Conservation (phyloP, 2,329 filamentous ascomycete genomes). For the Lecanosticta acicola region DNA sequence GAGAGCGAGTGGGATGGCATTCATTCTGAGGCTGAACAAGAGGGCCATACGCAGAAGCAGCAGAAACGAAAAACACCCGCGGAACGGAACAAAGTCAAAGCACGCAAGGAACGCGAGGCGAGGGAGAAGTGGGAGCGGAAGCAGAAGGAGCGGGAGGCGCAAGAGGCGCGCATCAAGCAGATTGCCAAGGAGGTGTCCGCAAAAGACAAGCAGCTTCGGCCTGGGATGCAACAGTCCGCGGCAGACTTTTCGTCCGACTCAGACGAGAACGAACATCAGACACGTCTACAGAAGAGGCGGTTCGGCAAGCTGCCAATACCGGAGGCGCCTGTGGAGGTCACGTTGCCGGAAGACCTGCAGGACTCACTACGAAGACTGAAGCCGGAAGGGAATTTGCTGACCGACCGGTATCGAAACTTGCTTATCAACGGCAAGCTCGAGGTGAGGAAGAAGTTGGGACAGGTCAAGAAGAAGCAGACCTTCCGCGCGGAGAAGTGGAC, state of each 20-base stretch:
- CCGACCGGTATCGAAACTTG: conserved; percentile 85
- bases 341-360: conserved; percentile 46
- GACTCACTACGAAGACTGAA: conserved; percentile 54
- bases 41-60: conserved; percentile 61
- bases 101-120: conserved; percentile 81
- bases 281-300: conserved; percentile 58
- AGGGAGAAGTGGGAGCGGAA: conserved; percentile 68
- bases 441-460: conserved; percentile 68
- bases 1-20: conserved; percentile 71
- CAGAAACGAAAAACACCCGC: conserved; percentile 78
- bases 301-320: conserved; percentile 70
- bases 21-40: conserved; percentile 52
- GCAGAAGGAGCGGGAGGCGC: conserved; percentile 65
- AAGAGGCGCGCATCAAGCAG: conserved; percentile 65
- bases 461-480: conserved; percentile 74
- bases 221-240: conserved; percentile 3
- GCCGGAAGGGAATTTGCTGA: conserved; percentile 91
- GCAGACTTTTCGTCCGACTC: conserved; percentile 16
- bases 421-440: conserved; percentile 87
- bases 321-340: conserved; percentile 53
- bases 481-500: conserved; percentile 93
- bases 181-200: conserved; percentile 60
- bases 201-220: conserved; percentile 45
- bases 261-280: conserved; percentile 34
- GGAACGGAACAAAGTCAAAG: conserved; percentile 81